Evolutionary conservation across 305 asterid genomes (phyloP).

Genomic region (Fraxinus latifolia): DNA sequence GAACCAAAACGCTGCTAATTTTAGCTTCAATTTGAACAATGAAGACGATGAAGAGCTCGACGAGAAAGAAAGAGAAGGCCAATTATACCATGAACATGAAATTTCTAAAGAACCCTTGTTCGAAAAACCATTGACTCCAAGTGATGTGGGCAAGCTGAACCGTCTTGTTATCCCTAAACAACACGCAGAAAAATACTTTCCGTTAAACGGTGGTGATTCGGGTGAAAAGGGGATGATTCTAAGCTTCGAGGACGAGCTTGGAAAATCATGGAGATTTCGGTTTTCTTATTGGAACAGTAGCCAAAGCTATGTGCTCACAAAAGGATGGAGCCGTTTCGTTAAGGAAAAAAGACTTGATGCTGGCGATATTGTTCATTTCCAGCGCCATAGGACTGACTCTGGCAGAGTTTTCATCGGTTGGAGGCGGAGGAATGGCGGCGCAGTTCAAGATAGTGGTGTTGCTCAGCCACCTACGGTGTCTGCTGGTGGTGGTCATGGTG

Average conservation of each 20-base stretch:
- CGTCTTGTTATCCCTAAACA: slow-evolving; percentile 52
- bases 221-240: slow-evolving; percentile 41
- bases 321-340: slow-evolving; percentile 56
- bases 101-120: slow-evolving; percentile 37
- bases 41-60: slow-evolving; percentile 26
- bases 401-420: slow-evolving; percentile 44
- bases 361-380: slow-evolving; percentile 43
- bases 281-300: slow-evolving; percentile 56
- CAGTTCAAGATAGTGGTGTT: neutral
- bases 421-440: slow-evolving; percentile 29
- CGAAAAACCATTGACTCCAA: slow-evolving; percentile 50
- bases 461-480: slow-evolving; percentile 4
- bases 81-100: neutral
- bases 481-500: slow-evolving; percentile 18
- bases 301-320: slow-evolving; percentile 50
- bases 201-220: slow-evolving; percentile 27
- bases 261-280: slow-evolving; percentile 43
- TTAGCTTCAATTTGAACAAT: slow-evolving; percentile 37
- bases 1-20: neutral
- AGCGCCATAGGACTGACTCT: slow-evolving; percentile 33
- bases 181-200: slow-evolving; percentile 49
- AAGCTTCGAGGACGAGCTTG: slow-evolving; percentile 46
- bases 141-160: slow-evolving; percentile 53
- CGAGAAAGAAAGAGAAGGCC: slow-evolving; percentile 10
- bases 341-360: slow-evolving; percentile 47